Percentiles rank a stretch among this genome's conserved stretches.
Evolutionary conservation across 2,329 filamentous ascomycete species (phyloP).

Genomic region (Phymatotrichopsis omnivora): DNA sequence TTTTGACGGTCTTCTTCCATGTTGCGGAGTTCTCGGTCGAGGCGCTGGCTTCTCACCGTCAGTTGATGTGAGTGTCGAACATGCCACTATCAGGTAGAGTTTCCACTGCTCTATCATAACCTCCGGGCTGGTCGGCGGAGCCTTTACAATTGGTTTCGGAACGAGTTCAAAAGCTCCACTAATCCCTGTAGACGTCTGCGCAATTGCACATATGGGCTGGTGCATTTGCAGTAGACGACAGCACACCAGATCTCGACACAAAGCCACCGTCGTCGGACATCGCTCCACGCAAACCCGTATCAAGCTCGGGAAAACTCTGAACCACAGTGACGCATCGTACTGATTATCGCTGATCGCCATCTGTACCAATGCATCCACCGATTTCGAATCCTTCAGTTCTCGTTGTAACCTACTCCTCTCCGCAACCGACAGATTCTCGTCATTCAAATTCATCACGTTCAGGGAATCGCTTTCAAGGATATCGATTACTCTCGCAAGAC

Average conservation of each 20-base stretch:
- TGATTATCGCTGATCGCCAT: slow-evolving; percentile 91
- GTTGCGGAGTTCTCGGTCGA: slow-evolving; percentile 53
- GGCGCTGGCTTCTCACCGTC: slow-evolving; percentile 51
- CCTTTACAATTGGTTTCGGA: slow-evolving; percentile 49
- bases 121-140: slow-evolving; percentile 63
- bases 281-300: slow-evolving; percentile 82
- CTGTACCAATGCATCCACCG: slow-evolving; percentile 78
- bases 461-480: slow-evolving; percentile 85
- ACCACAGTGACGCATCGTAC: slow-evolving; percentile 92
- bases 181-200: slow-evolving; percentile 50
- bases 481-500: slow-evolving; percentile 63
- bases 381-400: slow-evolving; percentile 73
- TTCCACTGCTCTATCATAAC: slow-evolving; percentile 96
- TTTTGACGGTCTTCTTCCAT: slow-evolving; percentile 71
- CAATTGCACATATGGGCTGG: slow-evolving; percentile 65
- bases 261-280: slow-evolving; percentile 81
- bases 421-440: slow-evolving; percentile 80
- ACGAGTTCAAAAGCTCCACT: slow-evolving; percentile 48
- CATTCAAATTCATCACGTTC: slow-evolving; percentile 81
- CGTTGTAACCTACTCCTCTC: slow-evolving; percentile 87
- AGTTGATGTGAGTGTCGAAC: slow-evolving; percentile 65
- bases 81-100: slow-evolving; percentile 91
- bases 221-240: slow-evolving; percentile 91
- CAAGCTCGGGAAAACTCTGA: slow-evolving; percentile 94
- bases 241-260: slow-evolving; percentile 85